These are phyloP conservation scores for Discostella pseudostelligera DNA, from an alignment of 108 stramenopile species.

Conservation along the genomic window DNA sequence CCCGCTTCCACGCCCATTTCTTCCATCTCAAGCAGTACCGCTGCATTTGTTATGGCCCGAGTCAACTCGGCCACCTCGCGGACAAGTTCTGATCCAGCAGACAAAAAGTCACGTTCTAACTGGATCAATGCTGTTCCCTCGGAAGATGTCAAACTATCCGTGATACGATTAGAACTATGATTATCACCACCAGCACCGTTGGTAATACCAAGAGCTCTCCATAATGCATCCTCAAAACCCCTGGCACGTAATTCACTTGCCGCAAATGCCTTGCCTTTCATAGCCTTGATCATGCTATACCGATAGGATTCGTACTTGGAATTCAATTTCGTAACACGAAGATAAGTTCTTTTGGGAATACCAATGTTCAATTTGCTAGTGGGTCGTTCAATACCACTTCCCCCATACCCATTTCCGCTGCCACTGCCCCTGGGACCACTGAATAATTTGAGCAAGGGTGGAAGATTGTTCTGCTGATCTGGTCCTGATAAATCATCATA, in stretches of 20 bases:
- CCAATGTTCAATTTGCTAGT: slow-evolving; percentile 61
- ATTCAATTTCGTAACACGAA: slow-evolving; percentile 73
- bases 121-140: slow-evolving; percentile 53
- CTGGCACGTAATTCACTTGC: slow-evolving; percentile 54
- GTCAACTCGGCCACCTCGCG: slow-evolving; percentile 40
- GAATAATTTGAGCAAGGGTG: slow-evolving; percentile 21
- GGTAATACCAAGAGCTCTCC: slow-evolving; percentile 31
- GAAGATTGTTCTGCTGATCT: neutral
- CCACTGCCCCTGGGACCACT: neutral
- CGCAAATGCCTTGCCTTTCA: slow-evolving; percentile 66
- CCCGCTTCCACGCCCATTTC: slow-evolving; percentile 56
- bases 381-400: slow-evolving; percentile 11
- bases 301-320: slow-evolving; percentile 67
- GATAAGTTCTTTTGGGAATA: slow-evolving; percentile 58
- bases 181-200: neutral
- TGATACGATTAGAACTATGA: neutral
- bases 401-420: neutral
- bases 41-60: slow-evolving; percentile 51
- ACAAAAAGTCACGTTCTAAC: slow-evolving; percentile 66
- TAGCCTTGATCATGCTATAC: slow-evolving; percentile 69
- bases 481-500: slow-evolving; percentile 54
- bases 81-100: slow-evolving; percentile 47
- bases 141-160: slow-evolving; percentile 16
- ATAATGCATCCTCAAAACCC: slow-evolving; percentile 64
- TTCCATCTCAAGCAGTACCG: slow-evolving; percentile 65